Evolutionary conservation across 306 rosid genomes (phyloP), one percentile per base, ranked within the genome.

Genomic region (Cercis canadensis): DNA sequence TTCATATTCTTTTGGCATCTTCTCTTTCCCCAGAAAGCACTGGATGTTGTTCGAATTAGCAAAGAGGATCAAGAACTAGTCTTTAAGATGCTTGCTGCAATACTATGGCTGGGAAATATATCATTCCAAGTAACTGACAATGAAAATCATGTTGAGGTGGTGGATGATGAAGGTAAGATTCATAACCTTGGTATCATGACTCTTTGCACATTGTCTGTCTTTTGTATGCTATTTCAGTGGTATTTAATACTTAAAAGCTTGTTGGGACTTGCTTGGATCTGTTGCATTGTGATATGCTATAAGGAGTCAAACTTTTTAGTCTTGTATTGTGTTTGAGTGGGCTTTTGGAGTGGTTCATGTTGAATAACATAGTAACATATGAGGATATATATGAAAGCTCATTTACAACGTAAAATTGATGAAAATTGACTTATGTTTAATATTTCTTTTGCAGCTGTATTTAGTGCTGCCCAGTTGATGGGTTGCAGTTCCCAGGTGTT

Each of bases 31-130:
- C 85, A 95, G 99, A 85, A 91, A 79, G 93, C 97, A 13, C 73
- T 95, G 67, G 85, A 85, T 67, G 73, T 64, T 65, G 72, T 89
- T 67, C 82, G 21, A 74, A 85, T 95, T 78, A 11, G 75, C 79
- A 82, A 79, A 67, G 92, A 87, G 77, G 97, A 95, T 75, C 97
- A 89, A 86, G 96, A 89, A 64, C 80, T 58, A 12, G 76, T 70
- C 47, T 92, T 91, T 78, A 70, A 75, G 76, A 50, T 89, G 86
- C 84, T 92, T 54, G 72, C 96, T 32, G 99, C 96, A 41, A 77
- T 95, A 39, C 67, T 95, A 54, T 95, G 99, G 99, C 73, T 95
- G 50, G 99, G 99, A 80, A 95, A 95, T 82, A 89, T 92, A 73
- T 83, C 99, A 79, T 95, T 95, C 75, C 46, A 63, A 73, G 73